Evolutionary conservation across 208 protist genomes (phyloP).

Genomic region (Trypanosoma conorhini): DNA sequence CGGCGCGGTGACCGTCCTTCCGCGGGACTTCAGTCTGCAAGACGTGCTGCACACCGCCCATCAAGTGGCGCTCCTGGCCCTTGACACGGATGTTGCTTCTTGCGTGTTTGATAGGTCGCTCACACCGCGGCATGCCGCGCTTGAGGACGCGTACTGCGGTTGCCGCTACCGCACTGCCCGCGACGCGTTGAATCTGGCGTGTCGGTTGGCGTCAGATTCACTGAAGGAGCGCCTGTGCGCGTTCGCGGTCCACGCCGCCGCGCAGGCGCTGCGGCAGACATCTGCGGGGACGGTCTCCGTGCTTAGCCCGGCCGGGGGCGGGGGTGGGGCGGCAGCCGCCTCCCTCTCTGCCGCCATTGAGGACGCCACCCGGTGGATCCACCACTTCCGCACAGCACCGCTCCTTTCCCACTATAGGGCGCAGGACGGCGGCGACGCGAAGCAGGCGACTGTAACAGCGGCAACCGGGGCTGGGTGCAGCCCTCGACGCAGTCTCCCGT

Average conservation of each 20-base stretch:
- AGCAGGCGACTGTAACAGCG: background rate
- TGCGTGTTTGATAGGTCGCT: constrained; percentile 5
- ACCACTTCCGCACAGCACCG: background rate
- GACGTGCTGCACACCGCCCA: constrained; percentile 10
- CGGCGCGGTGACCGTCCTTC: constrained; percentile 10
- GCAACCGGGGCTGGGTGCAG: background rate
- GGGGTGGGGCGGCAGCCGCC: background rate
- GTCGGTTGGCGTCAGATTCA: constrained; percentile 8
- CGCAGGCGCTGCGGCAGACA: background rate
- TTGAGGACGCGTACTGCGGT: constrained; percentile 18
- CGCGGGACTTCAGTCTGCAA: constrained; percentile 18
- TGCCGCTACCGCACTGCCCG: constrained; percentile 2
- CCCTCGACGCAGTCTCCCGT: background rate
- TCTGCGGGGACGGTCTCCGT: background rate
- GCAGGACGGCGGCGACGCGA: background rate
- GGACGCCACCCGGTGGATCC: background rate
- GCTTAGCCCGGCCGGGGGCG: background rate
- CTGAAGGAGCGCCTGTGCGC: constrained; percentile 18
- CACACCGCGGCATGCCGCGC: background rate
- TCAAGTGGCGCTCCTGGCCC: constrained; percentile 15
- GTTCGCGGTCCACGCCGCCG: constrained; percentile 9
- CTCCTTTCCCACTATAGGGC: constrained; percentile 19
- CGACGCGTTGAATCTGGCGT: constrained; percentile 8
- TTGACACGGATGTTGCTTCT: constrained; percentile 1
- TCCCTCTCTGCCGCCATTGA: background rate